phyloP scores from a whole-genome alignment of 768 basidiomycete genomes.

The Pholiota microspora region DNA sequence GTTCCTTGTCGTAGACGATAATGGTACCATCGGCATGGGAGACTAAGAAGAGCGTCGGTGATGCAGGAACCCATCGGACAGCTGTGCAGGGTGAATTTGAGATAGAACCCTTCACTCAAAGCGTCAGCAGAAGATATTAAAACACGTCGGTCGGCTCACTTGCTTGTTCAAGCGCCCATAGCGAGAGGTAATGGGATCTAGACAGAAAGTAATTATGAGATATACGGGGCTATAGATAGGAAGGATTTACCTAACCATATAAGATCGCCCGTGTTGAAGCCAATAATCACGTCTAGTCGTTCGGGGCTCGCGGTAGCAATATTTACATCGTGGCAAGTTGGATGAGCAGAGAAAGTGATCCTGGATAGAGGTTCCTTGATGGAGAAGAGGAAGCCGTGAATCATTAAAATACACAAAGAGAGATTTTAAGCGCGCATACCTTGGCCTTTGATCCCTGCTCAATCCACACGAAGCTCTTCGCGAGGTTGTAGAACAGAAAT shows the following conservation, averaged over 20 bases:
- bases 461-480: slow-evolving; percentile 82
- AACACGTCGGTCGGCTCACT: slow-evolving; percentile 30
- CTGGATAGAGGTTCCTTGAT: slow-evolving; percentile 80
- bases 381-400: slow-evolving; percentile 9
- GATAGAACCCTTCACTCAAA: slow-evolving; percentile 60
- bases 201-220: slow-evolving; percentile 1
- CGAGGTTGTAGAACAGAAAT: slow-evolving; percentile 86
- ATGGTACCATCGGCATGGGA: slow-evolving; percentile 90
- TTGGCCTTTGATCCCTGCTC: slow-evolving; percentile 85
- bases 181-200: slow-evolving; percentile 78
- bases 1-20: slow-evolving; percentile 87
- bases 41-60: slow-evolving; percentile 77
- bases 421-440: slow-evolving; percentile 38
- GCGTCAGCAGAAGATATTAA: not conserved
- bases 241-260: slow-evolving; percentile 81
- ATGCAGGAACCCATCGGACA: slow-evolving; percentile 86
- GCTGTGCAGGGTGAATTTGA: slow-evolving; percentile 81
- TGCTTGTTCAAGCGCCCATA: slow-evolving; percentile 90
- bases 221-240: not conserved
- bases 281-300: slow-evolving; percentile 84
- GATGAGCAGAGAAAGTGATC: slow-evolving; percentile 82
- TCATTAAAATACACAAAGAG: not conserved
- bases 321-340: slow-evolving; percentile 92
- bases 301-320: slow-evolving; percentile 72
- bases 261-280: slow-evolving; percentile 92